A percentile compares a stretch with the other conserved stretches of the same genome.
phyloP scores from a whole-genome alignment of 1,284 basidiomycete genomes.

The Leucoagaricus sp. region DNA sequence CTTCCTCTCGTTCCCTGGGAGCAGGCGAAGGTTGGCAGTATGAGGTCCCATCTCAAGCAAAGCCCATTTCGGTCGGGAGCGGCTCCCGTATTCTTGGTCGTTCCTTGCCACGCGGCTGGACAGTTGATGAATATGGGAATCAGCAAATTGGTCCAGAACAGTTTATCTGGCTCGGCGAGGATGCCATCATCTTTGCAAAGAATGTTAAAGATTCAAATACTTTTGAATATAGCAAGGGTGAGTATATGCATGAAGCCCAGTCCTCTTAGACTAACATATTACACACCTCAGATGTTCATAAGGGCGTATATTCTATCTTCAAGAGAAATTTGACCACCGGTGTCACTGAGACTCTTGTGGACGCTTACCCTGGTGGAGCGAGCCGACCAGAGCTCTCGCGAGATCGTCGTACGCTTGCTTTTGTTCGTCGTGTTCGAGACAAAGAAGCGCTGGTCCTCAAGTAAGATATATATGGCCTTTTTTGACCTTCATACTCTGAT shows the following conservation, averaged over 20 bases:
- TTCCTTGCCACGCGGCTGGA: constrained; percentile 61
- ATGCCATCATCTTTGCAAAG: constrained; percentile 64
- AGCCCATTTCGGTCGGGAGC: constrained; percentile 42
- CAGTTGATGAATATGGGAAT: constrained; percentile 54
- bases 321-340: constrained; percentile 59
- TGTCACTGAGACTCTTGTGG: constrained; percentile 51
- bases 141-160: constrained; percentile 77
- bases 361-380: constrained; percentile 63
- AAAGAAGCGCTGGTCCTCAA: constrained; percentile 70
- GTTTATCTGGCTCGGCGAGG: constrained; percentile 58
- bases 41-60: constrained; percentile 38
- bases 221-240: constrained; percentile 70
- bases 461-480: constrained; percentile 36
- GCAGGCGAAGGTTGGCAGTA: constrained; percentile 77
- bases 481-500: not conserved
- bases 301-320: constrained; percentile 71
- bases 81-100: constrained; percentile 58
- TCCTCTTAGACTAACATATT: not conserved
- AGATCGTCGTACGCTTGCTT: constrained; percentile 68
- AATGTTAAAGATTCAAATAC: constrained; percentile 51
- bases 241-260: constrained; percentile 32
- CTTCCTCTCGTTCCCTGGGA: constrained; percentile 57
- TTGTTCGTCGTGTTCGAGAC: constrained; percentile 71
- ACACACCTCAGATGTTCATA: constrained; percentile 54
- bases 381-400: constrained; percentile 72